Base-by-base conservation (phyloP, 2,329 filamentous ascomycete species). In the Penicillium sp. region DNA sequence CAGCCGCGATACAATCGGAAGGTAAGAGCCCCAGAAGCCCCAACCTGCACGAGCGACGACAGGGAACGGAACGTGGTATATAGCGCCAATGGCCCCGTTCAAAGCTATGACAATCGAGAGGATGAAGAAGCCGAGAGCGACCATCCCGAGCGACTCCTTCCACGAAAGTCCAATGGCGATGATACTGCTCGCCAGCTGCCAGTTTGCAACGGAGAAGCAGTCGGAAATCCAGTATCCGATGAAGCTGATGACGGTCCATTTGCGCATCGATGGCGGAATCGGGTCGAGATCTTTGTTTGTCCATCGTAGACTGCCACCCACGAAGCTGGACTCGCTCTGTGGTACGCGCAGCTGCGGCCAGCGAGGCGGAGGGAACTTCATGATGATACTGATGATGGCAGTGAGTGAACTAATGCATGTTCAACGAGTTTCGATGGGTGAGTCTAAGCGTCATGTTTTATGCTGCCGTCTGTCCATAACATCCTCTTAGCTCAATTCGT, bases 151-250 rank as follows among this genome's bases (percentile, higher is more conserved):
- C 2, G 71, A 71, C 50, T 88, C 85, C 51, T 80, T 77, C 79
- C 84, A 87, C 59, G 78, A 83, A n/a, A 88, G 75, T 2, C 85
- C 84, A 21, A 84, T 78, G 13, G 80, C 76, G 11, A 84, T 73
- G 61, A 84, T 82, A 48, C 80, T 79, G 44, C 77, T 79, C 3
- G 81, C 82, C 8, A 81, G 84, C 67, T 86, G 81, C 84, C 84
- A 86, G 45, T 82, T 85, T n/a, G 81, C 79, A 7, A 79, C 78
- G 60, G 83, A 83, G 73, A 83, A 84, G 6, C 81, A 80, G 66
- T 84, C 82, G n/a, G 79, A 81, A 29, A 84, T 78, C 82, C 82
- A 84, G 65, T 84, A 84, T 35, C 80, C 81, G 57, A 84, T 73
- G 56, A 83, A 77, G 58, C 76, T 79, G 19, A 71, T 73, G 0